These are phyloP conservation scores for Crassisporium funariophilum DNA, from an alignment of 768 basidiomycete species.

Conservation along the genomic window DNA sequence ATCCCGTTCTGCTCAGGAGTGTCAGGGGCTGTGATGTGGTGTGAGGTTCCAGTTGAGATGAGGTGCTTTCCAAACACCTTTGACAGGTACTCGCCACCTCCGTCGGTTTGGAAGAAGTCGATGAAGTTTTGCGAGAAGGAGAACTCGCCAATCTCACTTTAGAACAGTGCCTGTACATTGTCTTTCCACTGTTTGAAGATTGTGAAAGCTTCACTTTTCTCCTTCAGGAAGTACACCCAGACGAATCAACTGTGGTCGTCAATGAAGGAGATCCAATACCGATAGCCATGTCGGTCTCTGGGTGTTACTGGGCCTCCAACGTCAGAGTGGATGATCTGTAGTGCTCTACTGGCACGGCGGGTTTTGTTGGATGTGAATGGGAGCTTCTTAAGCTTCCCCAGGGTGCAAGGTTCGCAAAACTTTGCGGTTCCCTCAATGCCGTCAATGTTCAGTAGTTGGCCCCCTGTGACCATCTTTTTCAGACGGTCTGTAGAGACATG, in stretches of 20 bases:
- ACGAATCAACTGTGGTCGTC: conserved; percentile 12
- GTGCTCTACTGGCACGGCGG: conserved; percentile 4
- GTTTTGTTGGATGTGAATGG: conserved; percentile 12
- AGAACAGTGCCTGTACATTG: conserved; percentile 6
- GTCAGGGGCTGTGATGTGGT: conserved; percentile 9
- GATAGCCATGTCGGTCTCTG: conserved; percentile 4
- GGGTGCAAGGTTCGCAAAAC: conserved; percentile 11
- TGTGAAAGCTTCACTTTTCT: conserved; percentile 10
- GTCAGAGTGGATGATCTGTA: conserved; percentile 14
- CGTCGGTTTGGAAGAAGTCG: conserved; percentile 10
- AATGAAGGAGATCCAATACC: conserved; percentile 20
- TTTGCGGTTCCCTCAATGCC: conserved; percentile 4
- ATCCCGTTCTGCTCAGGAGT: conserved; percentile 31
- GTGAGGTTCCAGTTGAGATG: conserved; percentile 2
- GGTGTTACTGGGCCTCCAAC: conserved; percentile 14
- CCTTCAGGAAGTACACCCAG: conserved; percentile 15
- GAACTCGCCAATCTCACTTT: conserved; percentile 7
- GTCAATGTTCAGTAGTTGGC: background rate
- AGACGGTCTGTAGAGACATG: conserved; percentile 3
- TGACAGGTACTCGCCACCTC: conserved; percentile 11
- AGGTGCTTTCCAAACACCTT: conserved; percentile 5
- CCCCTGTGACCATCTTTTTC: conserved; percentile 6
- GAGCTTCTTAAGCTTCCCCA: conserved; percentile 14
- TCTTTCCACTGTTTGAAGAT: conserved; percentile 4
- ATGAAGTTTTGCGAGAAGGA: conserved; percentile 1